phyloP scores from a whole-genome alignment of 139 green algal species.

The Chara braunii region DNA sequence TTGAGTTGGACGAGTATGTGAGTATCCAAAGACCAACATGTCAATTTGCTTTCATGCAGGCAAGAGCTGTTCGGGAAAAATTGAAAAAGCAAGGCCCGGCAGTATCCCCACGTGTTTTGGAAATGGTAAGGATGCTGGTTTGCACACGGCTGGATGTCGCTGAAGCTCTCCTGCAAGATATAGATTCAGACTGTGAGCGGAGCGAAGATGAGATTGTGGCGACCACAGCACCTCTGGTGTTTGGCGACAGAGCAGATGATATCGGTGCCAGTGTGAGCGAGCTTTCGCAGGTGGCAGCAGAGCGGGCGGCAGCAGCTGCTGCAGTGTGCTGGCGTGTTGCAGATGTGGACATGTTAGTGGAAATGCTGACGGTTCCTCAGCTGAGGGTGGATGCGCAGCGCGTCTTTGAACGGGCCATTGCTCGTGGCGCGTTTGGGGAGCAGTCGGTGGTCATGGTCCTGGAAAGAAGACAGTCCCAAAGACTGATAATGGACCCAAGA shows the following conservation, averaged over 20 bases:
- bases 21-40: too few relatives aligned
- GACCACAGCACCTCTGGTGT: neutral
- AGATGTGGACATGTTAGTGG: slow-evolving; percentile 40
- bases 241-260: too few relatives aligned
- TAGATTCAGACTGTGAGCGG: slow-evolving; percentile 15
- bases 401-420: slow-evolving; percentile 38
- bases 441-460: slow-evolving; percentile 43
- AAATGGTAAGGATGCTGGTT: slow-evolving; percentile 5
- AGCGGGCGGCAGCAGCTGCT: slow-evolving; percentile 16
- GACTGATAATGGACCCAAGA: slow-evolving; percentile 5
- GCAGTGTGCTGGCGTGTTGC: slow-evolving; percentile 32
- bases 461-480: slow-evolving; percentile 47
- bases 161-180: slow-evolving; percentile 20
- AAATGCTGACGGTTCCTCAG: slow-evolving; percentile 21
- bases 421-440: slow-evolving; percentile 28
- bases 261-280: too few relatives aligned
- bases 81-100: slow-evolving; percentile 22
- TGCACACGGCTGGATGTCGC: slow-evolving; percentile 12
- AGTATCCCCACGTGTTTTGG: slow-evolving; percentile 12
- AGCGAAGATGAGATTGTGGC: too few relatives aligned
- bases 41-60: neutral
- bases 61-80: slow-evolving; percentile 4
- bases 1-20: too few relatives aligned
- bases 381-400: slow-evolving; percentile 14
- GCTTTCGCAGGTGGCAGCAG: slow-evolving; percentile 18